These are phyloP conservation scores for Nemania sp. DNA, from an alignment of 2,329 filamentous ascomycete genomes.

Conservation along the genomic window DNA sequence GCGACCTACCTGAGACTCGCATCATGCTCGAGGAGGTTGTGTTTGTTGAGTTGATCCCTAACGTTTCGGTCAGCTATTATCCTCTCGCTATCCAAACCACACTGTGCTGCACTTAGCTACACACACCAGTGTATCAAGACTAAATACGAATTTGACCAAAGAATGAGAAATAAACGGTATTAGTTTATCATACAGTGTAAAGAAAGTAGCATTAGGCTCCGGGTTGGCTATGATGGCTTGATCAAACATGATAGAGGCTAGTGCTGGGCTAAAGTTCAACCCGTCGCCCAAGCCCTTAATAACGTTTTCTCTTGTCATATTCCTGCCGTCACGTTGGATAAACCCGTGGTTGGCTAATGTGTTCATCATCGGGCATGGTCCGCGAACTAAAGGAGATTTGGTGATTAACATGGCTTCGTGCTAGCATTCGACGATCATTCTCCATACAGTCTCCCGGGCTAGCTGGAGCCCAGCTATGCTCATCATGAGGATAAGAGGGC, in stretches of 20 bases:
- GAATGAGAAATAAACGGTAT: background rate
- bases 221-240: slow-evolving; percentile 59
- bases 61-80: background rate
- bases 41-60: slow-evolving; percentile 52
- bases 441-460: slow-evolving; percentile 17
- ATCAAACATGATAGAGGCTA: slow-evolving; percentile 57
- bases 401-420: background rate
- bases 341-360: slow-evolving; percentile 63
- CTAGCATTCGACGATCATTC: background rate
- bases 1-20: slow-evolving; percentile 56
- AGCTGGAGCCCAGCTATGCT: slow-evolving; percentile 16
- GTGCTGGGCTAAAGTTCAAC: slow-evolving; percentile 58
- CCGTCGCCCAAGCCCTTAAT: slow-evolving; percentile 55
- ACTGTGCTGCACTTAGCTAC: no score
- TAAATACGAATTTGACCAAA: background rate
- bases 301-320: slow-evolving; percentile 55
- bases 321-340: slow-evolving; percentile 59
- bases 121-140: background rate
- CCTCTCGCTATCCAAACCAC: background rate
- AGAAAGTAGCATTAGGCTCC: slow-evolving; percentile 57
- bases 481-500: background rate
- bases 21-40: slow-evolving; percentile 63
- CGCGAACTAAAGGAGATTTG: slow-evolving; percentile 48
- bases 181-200: slow-evolving; percentile 51
- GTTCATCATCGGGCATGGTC: slow-evolving; percentile 65